phyloP scores from a whole-genome alignment of 1,284 basidiomycete genomes.

The Ceratobasidium sp. region DNA sequence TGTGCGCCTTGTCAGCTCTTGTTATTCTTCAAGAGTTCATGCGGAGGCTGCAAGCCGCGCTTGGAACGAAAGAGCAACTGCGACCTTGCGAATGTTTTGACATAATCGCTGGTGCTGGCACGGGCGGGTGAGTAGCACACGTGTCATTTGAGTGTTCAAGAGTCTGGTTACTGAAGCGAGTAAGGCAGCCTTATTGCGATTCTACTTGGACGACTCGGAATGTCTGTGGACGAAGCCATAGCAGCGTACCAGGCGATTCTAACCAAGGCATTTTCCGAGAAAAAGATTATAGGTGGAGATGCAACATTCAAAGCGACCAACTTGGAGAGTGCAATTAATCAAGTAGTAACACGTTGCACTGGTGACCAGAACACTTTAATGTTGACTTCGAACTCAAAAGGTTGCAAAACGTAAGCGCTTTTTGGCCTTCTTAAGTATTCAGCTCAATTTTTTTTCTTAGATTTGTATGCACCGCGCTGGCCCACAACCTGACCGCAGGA shows the following conservation, averaged over 20 bases:
- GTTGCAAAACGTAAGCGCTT: conserved; percentile 13
- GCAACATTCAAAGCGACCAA: conserved; percentile 1
- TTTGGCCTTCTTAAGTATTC: not conserved
- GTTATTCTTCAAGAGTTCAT: conserved; percentile 45
- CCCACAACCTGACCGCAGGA: conserved; percentile 20
- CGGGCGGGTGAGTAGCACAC: conserved; percentile 6
- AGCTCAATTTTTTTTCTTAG: not conserved
- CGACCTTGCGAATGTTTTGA: conserved; percentile 49
- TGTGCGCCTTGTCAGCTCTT: conserved; percentile 31
- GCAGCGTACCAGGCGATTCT: conserved; percentile 33
- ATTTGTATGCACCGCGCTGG: conserved; percentile 25
- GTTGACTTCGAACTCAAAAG: not conserved
- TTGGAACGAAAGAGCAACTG: not conserved
- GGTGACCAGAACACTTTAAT: not conserved
- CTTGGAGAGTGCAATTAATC: conserved; percentile 5
- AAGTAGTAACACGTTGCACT: not conserved
- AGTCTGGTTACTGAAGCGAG: not conserved
- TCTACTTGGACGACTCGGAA: conserved; percentile 55
- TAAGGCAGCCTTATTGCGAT: conserved; percentile 54
- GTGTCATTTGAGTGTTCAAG: not conserved
- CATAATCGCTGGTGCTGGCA: conserved; percentile 1
- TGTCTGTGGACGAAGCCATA: conserved; percentile 52
- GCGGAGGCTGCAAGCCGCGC: not conserved
- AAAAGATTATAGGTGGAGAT: not conserved
- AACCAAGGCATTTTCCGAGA: conserved; percentile 33